These are phyloP conservation scores for Xylariales sp. DNA, from an alignment of 2,329 filamentous ascomycete genomes.

Conservation along the genomic window DNA sequence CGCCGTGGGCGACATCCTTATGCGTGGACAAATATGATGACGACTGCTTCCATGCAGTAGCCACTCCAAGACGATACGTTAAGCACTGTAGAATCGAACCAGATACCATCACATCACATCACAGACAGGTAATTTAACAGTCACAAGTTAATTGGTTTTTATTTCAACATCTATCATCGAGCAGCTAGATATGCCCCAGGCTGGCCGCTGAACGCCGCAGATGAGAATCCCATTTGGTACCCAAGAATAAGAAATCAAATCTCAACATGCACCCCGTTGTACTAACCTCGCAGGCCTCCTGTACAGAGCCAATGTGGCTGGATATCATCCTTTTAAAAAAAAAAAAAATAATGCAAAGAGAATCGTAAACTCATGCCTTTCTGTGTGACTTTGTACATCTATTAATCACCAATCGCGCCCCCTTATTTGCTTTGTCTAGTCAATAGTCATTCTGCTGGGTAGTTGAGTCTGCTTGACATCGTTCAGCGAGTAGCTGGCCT, in stretches of 20 bases:
- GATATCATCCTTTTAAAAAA: constrained; percentile 12
- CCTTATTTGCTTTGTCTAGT: constrained; percentile 31
- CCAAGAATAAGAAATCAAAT: no score
- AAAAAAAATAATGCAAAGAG: constrained; percentile 10
- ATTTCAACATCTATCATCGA: no score
- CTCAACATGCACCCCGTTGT: not conserved
- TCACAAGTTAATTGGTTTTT: no score
- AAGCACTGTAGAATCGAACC: no score
- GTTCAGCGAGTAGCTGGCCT: constrained; percentile 49
- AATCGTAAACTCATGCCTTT: constrained; percentile 11
- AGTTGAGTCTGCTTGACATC: constrained; percentile 50
- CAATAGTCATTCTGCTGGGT: constrained; percentile 58
- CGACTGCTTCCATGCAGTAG: no score
- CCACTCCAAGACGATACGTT: no score
- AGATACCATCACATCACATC: no score
- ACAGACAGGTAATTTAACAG: no score
- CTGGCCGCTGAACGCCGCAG: constrained; percentile 1
- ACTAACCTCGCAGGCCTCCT: not conserved
- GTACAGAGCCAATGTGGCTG: constrained; percentile 7
- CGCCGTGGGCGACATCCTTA: no score
- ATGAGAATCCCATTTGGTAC: not conserved
- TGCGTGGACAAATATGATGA: no score
- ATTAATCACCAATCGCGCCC: not conserved
- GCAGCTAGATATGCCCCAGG: no score
- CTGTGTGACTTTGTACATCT: constrained; percentile 11